Evolutionary conservation across 2,329 filamentous ascomycete species (phyloP).

Genomic region (Trichoderma cornu-damae): DNA sequence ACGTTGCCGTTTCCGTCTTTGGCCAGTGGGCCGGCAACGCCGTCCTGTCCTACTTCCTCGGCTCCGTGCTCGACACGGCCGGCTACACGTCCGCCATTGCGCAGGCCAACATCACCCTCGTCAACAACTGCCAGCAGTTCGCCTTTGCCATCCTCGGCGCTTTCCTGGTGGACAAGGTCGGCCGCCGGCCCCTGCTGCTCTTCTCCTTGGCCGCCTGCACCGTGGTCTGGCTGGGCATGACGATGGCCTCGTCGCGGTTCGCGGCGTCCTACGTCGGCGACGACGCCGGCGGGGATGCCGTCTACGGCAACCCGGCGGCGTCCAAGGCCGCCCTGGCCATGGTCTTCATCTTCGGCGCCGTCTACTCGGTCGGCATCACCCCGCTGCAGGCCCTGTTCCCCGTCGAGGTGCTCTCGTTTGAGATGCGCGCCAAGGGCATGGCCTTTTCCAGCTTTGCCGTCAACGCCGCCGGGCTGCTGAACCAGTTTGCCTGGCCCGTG

Average conservation of each 20-base stretch:
- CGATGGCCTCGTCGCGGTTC: conserved; percentile 40
- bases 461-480: conserved; percentile 43
- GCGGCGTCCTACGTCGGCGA: conserved; percentile 29
- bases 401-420: conserved; percentile 47
- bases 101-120: conserved; percentile 48
- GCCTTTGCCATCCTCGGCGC: conserved; percentile 46
- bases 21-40: conserved; percentile 42
- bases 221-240: conserved; percentile 48
- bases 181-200: conserved; percentile 49
- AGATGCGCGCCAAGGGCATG: conserved; percentile 51
- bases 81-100: conserved; percentile 37
- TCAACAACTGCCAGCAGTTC: conserved; percentile 48
- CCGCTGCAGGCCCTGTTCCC: conserved; percentile 40
- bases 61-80: conserved; percentile 45
- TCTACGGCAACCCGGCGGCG: conserved; percentile 33
- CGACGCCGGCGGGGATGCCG: conserved; percentile 27
- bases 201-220: conserved; percentile 46
- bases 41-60: conserved; percentile 46
- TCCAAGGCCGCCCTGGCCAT: conserved; percentile 46
- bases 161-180: conserved; percentile 44
- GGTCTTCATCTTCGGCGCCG: conserved; percentile 50
- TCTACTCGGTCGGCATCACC: conserved; percentile 43
- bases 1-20: conserved; percentile 38
- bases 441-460: conserved; percentile 41
- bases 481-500: conserved; percentile 43